Evolutionary conservation across 805 yeast species (phyloP).

Genomic region (Saccharomycopsis guyanensis): DNA sequence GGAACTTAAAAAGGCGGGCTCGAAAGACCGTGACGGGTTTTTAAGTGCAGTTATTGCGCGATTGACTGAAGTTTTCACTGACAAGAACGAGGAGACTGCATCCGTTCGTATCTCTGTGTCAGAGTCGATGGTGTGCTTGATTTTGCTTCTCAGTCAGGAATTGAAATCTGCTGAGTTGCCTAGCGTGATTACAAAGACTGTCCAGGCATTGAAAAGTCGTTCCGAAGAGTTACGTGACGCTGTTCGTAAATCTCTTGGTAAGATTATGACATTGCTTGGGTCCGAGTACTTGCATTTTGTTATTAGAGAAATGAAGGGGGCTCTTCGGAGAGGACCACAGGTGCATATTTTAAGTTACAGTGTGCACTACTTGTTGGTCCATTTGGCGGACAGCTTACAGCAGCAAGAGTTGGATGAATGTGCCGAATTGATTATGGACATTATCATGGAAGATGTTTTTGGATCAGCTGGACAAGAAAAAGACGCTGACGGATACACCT

Average conservation of each 20-base stretch:
- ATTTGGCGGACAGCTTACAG: constrained; percentile 36
- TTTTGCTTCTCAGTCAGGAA: constrained; percentile 53
- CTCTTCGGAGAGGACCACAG: constrained; percentile 84
- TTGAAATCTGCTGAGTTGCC: constrained; percentile 58
- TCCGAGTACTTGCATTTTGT: constrained; percentile 66
- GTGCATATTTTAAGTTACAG: constrained; percentile 88
- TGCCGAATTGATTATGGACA: constrained; percentile 50
- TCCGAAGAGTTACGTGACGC: constrained; percentile 86
- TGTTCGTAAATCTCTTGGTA: constrained; percentile 66
- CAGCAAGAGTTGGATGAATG: constrained; percentile 75
- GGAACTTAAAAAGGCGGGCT: constrained; percentile 22
- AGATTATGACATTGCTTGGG: constrained; percentile 60
- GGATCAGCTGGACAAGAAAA: constrained; percentile 92
- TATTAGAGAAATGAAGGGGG: constrained; percentile 67
- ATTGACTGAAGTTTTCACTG: constrained; percentile 48
- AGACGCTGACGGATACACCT: constrained; percentile 85
- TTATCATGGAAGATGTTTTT: constrained; percentile 87
- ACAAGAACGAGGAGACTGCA: constrained; percentile 73
- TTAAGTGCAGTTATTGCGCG: constrained; percentile 57
- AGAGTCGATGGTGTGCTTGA: constrained; percentile 65
- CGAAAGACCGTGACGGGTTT: constrained; percentile 36
- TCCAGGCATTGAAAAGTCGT: constrained; percentile 80
- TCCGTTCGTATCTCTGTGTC: constrained; percentile 70
- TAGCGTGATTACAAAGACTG: constrained; percentile 74
- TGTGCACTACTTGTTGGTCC: constrained; percentile 61